phyloP scores from a whole-genome alignment of 495 filamentous ascomycete genomes.

The Trichoderma parareesei region DNA sequence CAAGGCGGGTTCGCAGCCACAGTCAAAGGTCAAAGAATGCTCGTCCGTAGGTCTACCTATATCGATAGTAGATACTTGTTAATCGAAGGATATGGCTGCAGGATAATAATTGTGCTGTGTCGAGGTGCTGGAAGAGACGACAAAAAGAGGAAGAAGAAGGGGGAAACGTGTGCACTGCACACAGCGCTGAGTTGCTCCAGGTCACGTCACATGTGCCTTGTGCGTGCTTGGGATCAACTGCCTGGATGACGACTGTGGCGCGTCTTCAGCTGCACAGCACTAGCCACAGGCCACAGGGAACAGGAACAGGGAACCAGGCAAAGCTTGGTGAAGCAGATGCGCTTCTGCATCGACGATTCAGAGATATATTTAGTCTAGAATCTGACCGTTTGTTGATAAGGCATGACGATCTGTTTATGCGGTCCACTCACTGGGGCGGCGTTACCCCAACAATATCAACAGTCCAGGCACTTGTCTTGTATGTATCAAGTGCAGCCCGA shows the following conservation, averaged over 20 bases:
- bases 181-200: background rate
- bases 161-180: background rate
- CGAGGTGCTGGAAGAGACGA: no score
- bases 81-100: background rate
- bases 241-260: conserved; percentile 4
- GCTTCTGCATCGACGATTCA: background rate
- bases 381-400: no score
- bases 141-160: background rate
- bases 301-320: background rate
- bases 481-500: no score
- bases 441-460: no score
- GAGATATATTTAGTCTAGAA: background rate
- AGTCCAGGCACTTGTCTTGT: background rate
- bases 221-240: background rate
- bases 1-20: background rate
- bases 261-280: background rate
- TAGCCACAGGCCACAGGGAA: background rate
- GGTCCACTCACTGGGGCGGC: no score
- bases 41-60: background rate
- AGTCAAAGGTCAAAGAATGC: background rate
- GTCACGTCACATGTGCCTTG: conserved; percentile 1
- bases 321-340: background rate
- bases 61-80: background rate
- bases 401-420: no score
- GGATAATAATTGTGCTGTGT: no score